Conservation (phyloP, 768 basidiomycete genomes). For the Sporobolomyces pararoseus region DNA sequence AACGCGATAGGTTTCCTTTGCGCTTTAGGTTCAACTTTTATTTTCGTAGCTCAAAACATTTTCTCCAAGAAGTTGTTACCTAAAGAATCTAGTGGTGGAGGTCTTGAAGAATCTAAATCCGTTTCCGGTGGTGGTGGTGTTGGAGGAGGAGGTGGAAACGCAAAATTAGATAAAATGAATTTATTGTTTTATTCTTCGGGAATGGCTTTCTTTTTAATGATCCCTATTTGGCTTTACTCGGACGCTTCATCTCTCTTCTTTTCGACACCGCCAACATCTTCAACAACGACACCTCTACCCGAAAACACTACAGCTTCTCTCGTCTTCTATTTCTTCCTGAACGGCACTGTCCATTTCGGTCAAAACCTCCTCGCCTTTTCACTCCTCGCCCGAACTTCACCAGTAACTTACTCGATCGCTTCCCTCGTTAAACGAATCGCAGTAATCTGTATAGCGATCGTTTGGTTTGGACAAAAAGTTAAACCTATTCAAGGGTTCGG, state of each 20-base stretch:
- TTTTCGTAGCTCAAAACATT: conserved; percentile 97
- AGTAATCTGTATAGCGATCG: conserved; percentile 94
- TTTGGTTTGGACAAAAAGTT: conserved; percentile 89
- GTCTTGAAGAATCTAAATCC: background rate
- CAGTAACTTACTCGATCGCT: conserved; percentile 97
- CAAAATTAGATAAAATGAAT: conserved; percentile 95
- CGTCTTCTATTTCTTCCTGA: conserved; percentile 77
- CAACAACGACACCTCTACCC: conserved; percentile 38
- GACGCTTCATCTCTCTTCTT: conserved; percentile 69
- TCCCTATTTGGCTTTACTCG: conserved; percentile 88
- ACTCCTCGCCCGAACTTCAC: conserved; percentile 90
- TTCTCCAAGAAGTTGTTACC: conserved; percentile 99
- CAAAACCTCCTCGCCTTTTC: conserved; percentile 98
- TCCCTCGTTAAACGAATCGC: conserved; percentile 96
- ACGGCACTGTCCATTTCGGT: conserved; percentile 91
- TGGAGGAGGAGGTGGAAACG: conserved; percentile 18
- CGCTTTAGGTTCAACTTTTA: conserved; percentile 91
- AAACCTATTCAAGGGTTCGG: conserved; percentile 80
- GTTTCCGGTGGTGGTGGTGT: no score
- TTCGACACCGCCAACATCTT: conserved; percentile 7
- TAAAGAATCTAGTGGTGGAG: conserved; percentile 46
- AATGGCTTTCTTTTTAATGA: conserved; percentile 91
- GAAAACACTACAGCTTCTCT: conserved; percentile 59
- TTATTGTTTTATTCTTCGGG: conserved; percentile 88
- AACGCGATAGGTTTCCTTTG: conserved; percentile 87